Evolutionary conservation across 192 early-diverging fungal species (phyloP), one percentile per base, ranked within the genome.

Genomic region (Podila minutissima): DNA sequence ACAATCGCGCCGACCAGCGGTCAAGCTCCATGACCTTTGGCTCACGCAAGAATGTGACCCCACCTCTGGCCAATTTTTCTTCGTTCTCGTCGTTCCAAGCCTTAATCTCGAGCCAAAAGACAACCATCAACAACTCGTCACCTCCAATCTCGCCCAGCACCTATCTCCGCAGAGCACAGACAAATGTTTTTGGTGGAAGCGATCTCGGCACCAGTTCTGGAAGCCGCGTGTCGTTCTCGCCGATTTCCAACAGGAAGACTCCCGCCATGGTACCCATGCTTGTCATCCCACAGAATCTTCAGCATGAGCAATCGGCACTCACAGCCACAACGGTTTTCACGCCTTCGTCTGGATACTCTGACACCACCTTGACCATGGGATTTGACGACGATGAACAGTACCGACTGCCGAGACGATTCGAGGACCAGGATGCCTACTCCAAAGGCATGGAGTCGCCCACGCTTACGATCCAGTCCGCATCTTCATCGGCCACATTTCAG

Each of bases 221-320:
- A n/a, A 37, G 70, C 10, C 26, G 51, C 12, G 51, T 28, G 1
- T 59, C 53, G 1, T 74, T 66, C 29, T 66, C 72, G 10, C 72
- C 72, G 1, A 38, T 26, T 0, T 66, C 75, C 8, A 38, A 62
- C 28, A 78, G 58, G 38, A 66, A 55, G 7, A 67, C 64, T 9
- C 69, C 59, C 0, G 69, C 26, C 31, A 79, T 79, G 76, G 28
- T 79, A 4, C 76, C 76, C 0, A 79, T 60, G 50, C 69, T 79
- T 55, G 70, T 79, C 0, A 64, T 71, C 2, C 69, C 75, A 2
- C 64, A 78, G 19, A 28, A 50, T 22, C 13, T 24, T 12, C 55
- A 28, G 11, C 38, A 48, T 12, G 67, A 53, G 33, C 29, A 2
- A 17, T n/a, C 53, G 0, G 67, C 62, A 5, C 68, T 58, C 1